A percentile compares a stretch with the other conserved stretches of the same genome.
Conservation (phyloP, 768 basidiomycete species). For the Mycena leptocephala region DNA sequence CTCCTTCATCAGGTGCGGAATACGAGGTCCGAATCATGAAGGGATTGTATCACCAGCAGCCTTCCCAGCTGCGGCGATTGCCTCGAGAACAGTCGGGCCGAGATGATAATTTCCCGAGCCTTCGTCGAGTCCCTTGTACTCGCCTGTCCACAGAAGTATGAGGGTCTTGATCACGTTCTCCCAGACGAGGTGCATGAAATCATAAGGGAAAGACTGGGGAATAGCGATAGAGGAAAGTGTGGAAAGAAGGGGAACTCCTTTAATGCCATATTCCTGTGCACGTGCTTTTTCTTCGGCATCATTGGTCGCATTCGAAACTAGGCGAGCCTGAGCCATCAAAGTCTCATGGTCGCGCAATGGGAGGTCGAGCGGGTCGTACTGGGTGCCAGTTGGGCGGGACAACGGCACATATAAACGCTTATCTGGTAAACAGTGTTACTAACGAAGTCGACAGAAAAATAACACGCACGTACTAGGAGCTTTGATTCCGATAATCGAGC, state of each 20-base stretch:
- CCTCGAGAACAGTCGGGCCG: neutral
- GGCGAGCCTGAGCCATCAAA: neutral
- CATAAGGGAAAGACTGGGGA: neutral
- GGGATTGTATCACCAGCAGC: conserved; percentile 42
- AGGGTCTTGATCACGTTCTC: conserved; percentile 5
- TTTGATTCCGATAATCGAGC: neutral
- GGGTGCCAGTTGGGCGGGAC: neutral
- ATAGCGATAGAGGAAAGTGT: neutral
- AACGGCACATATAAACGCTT: conserved; percentile 1
- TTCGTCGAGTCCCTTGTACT: neutral
- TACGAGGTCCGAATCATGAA: conserved; percentile 41
- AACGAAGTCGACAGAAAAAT: neutral
- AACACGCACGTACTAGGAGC: neutral
- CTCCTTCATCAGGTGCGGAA: conserved; percentile 44
- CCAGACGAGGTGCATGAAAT: conserved; percentile 14
- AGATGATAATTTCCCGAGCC: neutral
- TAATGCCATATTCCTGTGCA: neutral
- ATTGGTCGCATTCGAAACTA: neutral
- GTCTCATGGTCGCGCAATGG: neutral
- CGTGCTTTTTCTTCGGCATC: neutral
- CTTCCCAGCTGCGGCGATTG: neutral
- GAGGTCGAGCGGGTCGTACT: conserved; percentile 4
- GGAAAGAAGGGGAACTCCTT: conserved; percentile 1
- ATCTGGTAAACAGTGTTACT: neutral
- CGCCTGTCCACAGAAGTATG: neutral